These are phyloP conservation scores for Sporothrix inflata DNA, from an alignment of 2,329 filamentous ascomycete species.

Conservation along the genomic window DNA sequence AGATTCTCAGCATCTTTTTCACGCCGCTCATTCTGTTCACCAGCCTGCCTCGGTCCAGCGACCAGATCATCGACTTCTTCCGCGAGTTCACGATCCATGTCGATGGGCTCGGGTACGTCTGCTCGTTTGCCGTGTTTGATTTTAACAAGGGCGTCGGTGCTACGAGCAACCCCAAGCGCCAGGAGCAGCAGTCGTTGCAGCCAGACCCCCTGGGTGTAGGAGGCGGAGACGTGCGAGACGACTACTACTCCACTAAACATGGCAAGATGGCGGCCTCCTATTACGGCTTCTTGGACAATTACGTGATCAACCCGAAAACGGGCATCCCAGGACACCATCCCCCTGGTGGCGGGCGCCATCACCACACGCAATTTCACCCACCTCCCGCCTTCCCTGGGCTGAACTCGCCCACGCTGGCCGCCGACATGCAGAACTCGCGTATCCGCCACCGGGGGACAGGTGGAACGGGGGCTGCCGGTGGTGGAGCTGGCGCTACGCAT, in stretches of 20 bases:
- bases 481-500: constrained; percentile 37
- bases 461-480: neutral
- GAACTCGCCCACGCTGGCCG: constrained; percentile 62
- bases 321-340: constrained; percentile 65
- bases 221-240: constrained; percentile 73
- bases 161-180: constrained; percentile 20
- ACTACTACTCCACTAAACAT: constrained; percentile 94
- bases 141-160: constrained; percentile 75
- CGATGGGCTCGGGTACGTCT: constrained; percentile 92
- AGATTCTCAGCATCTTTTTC: constrained; percentile 88
- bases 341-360: constrained; percentile 59
- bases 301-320: constrained; percentile 73
- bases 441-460: constrained; percentile 46
- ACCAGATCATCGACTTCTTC: constrained; percentile 96
- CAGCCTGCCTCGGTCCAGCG: constrained; percentile 83
- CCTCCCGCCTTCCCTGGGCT: constrained; percentile 75
- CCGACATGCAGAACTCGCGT: constrained; percentile 59
- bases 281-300: constrained; percentile 92
- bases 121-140: constrained; percentile 95
- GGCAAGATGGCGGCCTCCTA: constrained; percentile 99
- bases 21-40: constrained; percentile 88
- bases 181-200: constrained; percentile 32
- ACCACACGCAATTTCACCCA: constrained; percentile 75
- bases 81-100: constrained; percentile 97
- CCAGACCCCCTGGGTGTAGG: constrained; percentile 41